phyloP scores from a whole-genome alignment of 2,329 filamentous ascomycete genomes.

The Alternaria triticina region DNA sequence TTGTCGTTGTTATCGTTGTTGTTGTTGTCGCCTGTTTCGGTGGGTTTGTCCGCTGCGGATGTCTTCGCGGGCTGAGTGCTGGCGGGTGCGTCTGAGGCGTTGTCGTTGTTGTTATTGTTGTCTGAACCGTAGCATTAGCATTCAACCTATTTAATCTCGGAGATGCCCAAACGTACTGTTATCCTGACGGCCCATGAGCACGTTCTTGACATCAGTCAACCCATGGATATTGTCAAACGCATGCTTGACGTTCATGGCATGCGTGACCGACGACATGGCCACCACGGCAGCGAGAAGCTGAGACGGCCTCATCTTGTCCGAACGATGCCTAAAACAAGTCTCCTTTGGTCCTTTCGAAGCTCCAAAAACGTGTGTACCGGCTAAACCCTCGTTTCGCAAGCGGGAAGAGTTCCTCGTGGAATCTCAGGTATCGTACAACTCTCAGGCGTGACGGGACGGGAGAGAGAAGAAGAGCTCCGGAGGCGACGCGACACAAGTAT shows the following conservation, averaged over 20 bases:
- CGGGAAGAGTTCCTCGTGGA: slow-evolving; percentile 18
- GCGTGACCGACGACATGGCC: slow-evolving; percentile 46
- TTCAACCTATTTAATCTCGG: not conserved
- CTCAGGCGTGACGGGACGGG: slow-evolving; percentile 21
- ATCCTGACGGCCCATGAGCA: slow-evolving; percentile 43
- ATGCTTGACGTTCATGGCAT: slow-evolving; percentile 43
- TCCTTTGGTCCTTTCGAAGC: not conserved
- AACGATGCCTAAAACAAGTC: not conserved
- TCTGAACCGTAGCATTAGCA: slow-evolving; percentile 1
- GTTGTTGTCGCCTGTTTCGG: slow-evolving; percentile 15
- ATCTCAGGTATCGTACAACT: slow-evolving; percentile 23
- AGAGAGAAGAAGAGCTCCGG: slow-evolving; percentile 26
- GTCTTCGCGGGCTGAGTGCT: slow-evolving; percentile 16
- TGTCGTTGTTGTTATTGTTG: slow-evolving; percentile 5
- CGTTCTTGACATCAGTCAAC: slow-evolving; percentile 32
- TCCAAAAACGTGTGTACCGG: not conserved
- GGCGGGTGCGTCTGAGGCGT: slow-evolving; percentile 19
- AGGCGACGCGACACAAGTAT: slow-evolving; percentile 21
- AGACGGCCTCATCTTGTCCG: slow-evolving; percentile 44
- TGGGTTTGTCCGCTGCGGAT: slow-evolving; percentile 17
- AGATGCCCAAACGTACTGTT: slow-evolving; percentile 23
- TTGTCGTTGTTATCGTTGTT: slow-evolving; percentile 20
- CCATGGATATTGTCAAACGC: slow-evolving; percentile 41
- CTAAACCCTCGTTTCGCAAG: slow-evolving; percentile 17
- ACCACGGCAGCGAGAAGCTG: slow-evolving; percentile 48